Percentiles rank a stretch among this genome's conserved stretches.
These are phyloP conservation scores for Aspergillus tamarii DNA, from an alignment of 2,329 filamentous ascomycete species.

Conservation along the genomic window DNA sequence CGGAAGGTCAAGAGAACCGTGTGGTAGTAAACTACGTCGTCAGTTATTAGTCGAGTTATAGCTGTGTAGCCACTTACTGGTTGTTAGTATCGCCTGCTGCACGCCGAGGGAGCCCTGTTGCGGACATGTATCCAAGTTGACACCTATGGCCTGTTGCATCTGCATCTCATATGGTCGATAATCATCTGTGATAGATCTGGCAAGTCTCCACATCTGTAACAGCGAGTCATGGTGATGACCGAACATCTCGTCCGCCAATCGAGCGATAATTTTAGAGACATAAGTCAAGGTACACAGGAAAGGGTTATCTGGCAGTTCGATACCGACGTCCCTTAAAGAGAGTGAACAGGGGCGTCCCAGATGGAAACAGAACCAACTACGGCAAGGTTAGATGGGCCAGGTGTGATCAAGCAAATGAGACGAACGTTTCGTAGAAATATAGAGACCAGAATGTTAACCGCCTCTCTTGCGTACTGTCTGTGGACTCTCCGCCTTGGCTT, in stretches of 20 bases:
- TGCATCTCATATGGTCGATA: conserved; percentile 31
- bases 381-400: not conserved
- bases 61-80: conserved; percentile 23
- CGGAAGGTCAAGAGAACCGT: conserved; percentile 49
- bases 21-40: conserved; percentile 46
- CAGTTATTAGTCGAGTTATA: conserved; percentile 1
- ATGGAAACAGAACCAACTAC: conserved; percentile 50
- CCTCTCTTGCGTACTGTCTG: conserved; percentile 42
- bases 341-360: conserved; percentile 48
- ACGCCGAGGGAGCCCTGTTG: conserved; percentile 46
- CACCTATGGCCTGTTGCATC: conserved; percentile 33
- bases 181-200: conserved; percentile 37
- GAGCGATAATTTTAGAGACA: conserved; percentile 45
- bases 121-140: conserved; percentile 39
- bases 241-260: conserved; percentile 47
- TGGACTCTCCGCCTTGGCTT: conserved; percentile 31
- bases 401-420: not conserved
- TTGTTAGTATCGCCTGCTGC: conserved; percentile 45
- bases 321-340: conserved; percentile 40
- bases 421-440: conserved; percentile 50
- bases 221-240: conserved; percentile 45
- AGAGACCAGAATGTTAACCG: conserved; percentile 46
- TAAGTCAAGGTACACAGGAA: conserved; percentile 41
- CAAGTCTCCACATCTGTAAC: conserved; percentile 41
- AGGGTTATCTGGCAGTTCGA: conserved; percentile 44